These are phyloP conservation scores for Yarrowia sp. DNA, from an alignment of 805 yeast genomes.

Conservation along the genomic window DNA sequence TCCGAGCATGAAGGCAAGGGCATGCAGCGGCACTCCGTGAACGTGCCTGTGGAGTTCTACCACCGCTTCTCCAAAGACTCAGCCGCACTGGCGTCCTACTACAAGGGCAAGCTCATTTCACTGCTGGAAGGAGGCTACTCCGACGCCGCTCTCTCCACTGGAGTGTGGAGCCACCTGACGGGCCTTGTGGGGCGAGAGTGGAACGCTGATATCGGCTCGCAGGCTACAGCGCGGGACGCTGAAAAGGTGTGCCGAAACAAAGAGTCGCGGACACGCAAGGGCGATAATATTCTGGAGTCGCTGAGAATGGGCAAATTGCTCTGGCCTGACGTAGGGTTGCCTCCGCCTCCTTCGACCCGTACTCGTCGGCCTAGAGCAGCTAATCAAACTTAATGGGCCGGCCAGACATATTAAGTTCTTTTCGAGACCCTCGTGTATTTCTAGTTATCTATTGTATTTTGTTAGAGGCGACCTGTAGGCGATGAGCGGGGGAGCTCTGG, in stretches of 20 bases:
- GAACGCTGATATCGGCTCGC: slow-evolving; percentile 56
- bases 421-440: slow-evolving; percentile 1
- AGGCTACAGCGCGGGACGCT: slow-evolving; percentile 69
- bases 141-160: slow-evolving; percentile 79
- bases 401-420: not conserved
- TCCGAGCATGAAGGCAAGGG: slow-evolving; percentile 80
- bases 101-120: slow-evolving; percentile 68
- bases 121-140: slow-evolving; percentile 87
- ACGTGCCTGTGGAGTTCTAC: slow-evolving; percentile 82
- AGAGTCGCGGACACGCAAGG: slow-evolving; percentile 32
- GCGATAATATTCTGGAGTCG: slow-evolving; percentile 30
- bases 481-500: no score
- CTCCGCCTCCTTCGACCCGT: slow-evolving; percentile 34
- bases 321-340: slow-evolving; percentile 32
- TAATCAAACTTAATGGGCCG: slow-evolving; percentile 14
- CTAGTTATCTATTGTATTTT: not conserved
- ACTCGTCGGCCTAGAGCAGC: slow-evolving; percentile 20
- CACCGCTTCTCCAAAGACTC: slow-evolving; percentile 75
- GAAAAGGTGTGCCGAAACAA: slow-evolving; percentile 56
- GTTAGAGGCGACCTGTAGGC: not conserved
- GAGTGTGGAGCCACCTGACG: slow-evolving; percentile 77
- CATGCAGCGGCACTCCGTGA: slow-evolving; percentile 84
- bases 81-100: slow-evolving; percentile 68
- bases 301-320: slow-evolving; percentile 28
- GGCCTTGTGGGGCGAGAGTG: slow-evolving; percentile 68